Evolutionary conservation across 164 flowering plant species (phyloP), one percentile per base, ranked within the genome.

Genomic region (Magnolia sinica): DNA sequence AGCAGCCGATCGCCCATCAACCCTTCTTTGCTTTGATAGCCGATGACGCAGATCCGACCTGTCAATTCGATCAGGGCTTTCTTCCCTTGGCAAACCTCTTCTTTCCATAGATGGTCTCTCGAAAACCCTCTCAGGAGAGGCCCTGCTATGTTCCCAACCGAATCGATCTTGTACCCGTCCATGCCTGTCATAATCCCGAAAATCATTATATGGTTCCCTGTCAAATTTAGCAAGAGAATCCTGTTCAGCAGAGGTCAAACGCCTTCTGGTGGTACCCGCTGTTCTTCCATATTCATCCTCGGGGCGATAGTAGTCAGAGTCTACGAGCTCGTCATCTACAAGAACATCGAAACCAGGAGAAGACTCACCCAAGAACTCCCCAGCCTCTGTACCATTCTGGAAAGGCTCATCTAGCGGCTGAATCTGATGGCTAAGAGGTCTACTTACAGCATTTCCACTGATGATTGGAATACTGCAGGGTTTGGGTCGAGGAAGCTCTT

Each of bases 321-420:
- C 89, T 77, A 86, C 67, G 7, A 81, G 84, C 37, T 91, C 92
- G 85, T 92, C 88, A 80, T 92, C 98, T 61, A 92, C 98, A 74
- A 95, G 97, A 78, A 95, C 98, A 90, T 93, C 98, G 87, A 95
- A 95, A 27, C 97, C 98, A 81, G 98, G 98, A 82, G 97, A 91
- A 3, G 93, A 87, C 80, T 93, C 98, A 75, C 91, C 85, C 73
- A 89, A 77, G 76, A 80, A 78, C 66, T 93, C 98, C 74, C 88
- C 94, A 69, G 83, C 85, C 50, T 92, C 97, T 85, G 82, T 91
- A 55, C 86, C 88, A 84, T 85, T 86, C 70, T 81, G 91, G 50
- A 78, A 79, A 63, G 76, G 86, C 66, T 88, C 90, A 64, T 91
- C 90, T 20, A 80, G 50, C 3, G 71, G 77, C 67, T 79, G 78